Evolutionary conservation across 2,329 filamentous ascomycete species (phyloP).

Genomic region (Cladophialophora yegresii): DNA sequence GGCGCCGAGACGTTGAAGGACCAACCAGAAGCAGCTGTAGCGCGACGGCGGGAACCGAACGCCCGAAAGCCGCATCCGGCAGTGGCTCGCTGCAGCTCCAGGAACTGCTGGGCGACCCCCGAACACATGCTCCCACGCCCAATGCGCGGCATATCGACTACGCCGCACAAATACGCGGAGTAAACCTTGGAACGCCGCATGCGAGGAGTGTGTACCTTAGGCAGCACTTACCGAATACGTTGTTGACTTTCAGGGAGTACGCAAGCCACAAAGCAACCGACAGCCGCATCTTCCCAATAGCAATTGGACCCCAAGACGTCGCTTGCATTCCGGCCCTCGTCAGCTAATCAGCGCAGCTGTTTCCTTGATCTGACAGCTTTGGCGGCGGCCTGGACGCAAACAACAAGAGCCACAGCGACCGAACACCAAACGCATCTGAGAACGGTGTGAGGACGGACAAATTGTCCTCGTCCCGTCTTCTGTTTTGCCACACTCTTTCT

Average conservation of each 20-base stretch:
- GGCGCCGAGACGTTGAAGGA: neutral
- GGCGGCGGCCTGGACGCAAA: slow-evolving; percentile 6
- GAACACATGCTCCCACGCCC: neutral
- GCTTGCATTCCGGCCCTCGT: neutral
- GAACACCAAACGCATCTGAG: neutral
- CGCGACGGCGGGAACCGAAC: neutral
- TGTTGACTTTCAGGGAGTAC: neutral
- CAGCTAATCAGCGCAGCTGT: slow-evolving; percentile 1
- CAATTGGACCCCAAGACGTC: neutral
- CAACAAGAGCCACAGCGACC: neutral
- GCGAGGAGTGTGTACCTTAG: no score
- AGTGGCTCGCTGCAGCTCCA: neutral
- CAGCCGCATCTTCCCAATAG: neutral
- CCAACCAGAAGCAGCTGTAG: slow-evolving; percentile 7
- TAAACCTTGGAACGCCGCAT: neutral
- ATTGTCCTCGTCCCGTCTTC: neutral
- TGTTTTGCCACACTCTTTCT: slow-evolving; percentile 2
- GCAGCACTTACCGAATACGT: neutral
- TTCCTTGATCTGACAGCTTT: neutral
- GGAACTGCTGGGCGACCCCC: neutral
- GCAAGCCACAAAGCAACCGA: neutral
- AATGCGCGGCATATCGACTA: neutral
- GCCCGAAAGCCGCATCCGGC: neutral
- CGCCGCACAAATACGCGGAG: neutral
- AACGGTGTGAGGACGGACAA: neutral